Evolutionary conservation across 1,139 yeast species (phyloP).

Genomic region (Lodderomyces pseudojiufengensis): DNA sequence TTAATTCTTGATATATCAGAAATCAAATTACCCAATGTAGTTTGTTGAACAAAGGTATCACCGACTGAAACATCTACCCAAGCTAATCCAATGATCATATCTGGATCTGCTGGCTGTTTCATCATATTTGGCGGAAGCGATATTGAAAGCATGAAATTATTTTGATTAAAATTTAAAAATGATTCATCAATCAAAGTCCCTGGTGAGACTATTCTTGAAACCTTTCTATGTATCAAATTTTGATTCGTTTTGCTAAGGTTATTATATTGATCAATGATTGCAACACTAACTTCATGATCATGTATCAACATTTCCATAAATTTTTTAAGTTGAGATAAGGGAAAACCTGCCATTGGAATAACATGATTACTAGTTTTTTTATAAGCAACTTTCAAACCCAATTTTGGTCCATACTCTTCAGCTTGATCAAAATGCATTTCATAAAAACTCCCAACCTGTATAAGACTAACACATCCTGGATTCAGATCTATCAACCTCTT

Average conservation of each 20-base stretch:
- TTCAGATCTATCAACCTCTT: constrained; percentile 32
- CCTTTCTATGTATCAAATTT: constrained; percentile 56
- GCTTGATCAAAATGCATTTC: constrained; percentile 91
- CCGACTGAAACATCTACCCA: constrained; percentile 94
- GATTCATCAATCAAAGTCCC: constrained; percentile 91
- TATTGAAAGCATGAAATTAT: constrained; percentile 68
- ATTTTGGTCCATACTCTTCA: constrained; percentile 59
- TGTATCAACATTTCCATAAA: constrained; percentile 72
- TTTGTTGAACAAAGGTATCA: constrained; percentile 62
- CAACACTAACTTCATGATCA: constrained; percentile 67
- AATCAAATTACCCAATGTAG: constrained; percentile 50
- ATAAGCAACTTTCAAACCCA: constrained; percentile 54
- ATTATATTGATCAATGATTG: constrained; percentile 69
- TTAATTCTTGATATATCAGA: constrained; percentile 61
- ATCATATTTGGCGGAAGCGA: constrained; percentile 51
- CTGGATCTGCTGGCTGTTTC: constrained; percentile 42
- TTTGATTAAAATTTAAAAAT: constrained; percentile 66
- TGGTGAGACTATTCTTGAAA: constrained; percentile 81
- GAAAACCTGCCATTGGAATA: constrained; percentile 92
- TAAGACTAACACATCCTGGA: constrained; percentile 70
- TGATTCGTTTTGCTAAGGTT: constrained; percentile 19
- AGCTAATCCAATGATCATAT: constrained; percentile 58
- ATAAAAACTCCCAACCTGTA: constrained; percentile 88
- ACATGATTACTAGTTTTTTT: constrained; percentile 40
- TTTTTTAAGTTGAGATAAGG: constrained; percentile 64